phyloP scores from a whole-genome alignment of 2,329 filamentous ascomycete species.

The Pyrenochaeta sp. region DNA sequence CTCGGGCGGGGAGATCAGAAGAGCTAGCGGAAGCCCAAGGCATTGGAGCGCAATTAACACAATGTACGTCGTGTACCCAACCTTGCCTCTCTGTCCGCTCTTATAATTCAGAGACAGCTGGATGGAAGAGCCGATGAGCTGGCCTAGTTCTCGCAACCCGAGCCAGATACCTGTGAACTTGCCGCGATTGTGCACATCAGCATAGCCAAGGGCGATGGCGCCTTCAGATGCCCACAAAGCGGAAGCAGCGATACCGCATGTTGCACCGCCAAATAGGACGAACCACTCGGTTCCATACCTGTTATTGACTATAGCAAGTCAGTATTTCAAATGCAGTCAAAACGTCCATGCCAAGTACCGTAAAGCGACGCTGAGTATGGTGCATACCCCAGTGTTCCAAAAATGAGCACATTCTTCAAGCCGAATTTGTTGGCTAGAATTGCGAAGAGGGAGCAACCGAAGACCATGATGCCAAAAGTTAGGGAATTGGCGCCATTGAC shows the following conservation, averaged over 20 bases:
- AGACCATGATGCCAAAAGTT: conserved; percentile 57
- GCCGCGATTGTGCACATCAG: conserved; percentile 57
- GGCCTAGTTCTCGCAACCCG: conserved; percentile 61
- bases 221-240: conserved; percentile 54
- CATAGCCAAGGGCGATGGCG: conserved; percentile 56
- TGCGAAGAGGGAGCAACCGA: conserved; percentile 35
- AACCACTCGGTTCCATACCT: conserved; percentile 46
- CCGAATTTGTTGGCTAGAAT: conserved; percentile 45
- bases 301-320: conserved; percentile 37
- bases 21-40: conserved; percentile 56
- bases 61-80: conserved; percentile 54
- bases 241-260: conserved; percentile 48
- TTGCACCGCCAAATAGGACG: conserved; percentile 43
- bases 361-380: conserved; percentile 38
- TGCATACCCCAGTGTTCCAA: conserved; percentile 43
- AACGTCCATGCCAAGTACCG: background rate
- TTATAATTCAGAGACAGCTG: conserved; percentile 60
- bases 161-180: conserved; percentile 62
- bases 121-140: conserved; percentile 62
- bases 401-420: conserved; percentile 44
- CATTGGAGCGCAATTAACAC: conserved; percentile 56
- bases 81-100: conserved; percentile 55
- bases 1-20: conserved; percentile 57
- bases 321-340: background rate
- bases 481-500: conserved; percentile 55